Conservation (phyloP, 495 filamentous ascomycete species). For the Penicillium samsonianum region DNA sequence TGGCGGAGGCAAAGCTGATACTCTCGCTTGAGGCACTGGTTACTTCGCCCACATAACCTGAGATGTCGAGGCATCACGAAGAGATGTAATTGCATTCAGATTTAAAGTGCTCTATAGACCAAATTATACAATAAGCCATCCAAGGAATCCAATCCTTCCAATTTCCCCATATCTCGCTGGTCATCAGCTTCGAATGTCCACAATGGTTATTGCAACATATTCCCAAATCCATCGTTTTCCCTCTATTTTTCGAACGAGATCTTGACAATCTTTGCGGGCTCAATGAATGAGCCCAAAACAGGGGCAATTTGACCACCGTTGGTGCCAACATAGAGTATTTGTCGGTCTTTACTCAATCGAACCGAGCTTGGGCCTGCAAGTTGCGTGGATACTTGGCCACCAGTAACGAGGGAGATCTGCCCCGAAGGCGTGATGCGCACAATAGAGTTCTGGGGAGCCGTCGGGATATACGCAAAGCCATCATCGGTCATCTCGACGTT, state of each 20-base stretch:
- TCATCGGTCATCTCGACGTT: slow-evolving; percentile 36
- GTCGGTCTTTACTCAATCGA: slow-evolving; percentile 25
- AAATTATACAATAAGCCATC: background rate
- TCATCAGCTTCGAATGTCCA: background rate
- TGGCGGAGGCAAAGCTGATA: background rate
- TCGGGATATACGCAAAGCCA: slow-evolving; percentile 41
- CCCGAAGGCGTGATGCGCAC: slow-evolving; percentile 29
- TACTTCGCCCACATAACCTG: background rate
- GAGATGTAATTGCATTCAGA: background rate
- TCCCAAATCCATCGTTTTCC: background rate
- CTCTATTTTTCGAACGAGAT: slow-evolving; percentile 17
- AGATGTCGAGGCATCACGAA: background rate
- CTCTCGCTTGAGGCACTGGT: background rate
- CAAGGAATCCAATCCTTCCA: background rate
- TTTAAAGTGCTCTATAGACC: background rate
- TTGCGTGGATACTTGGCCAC: slow-evolving; percentile 28
- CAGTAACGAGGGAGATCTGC: slow-evolving; percentile 30
- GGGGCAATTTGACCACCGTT: slow-evolving; percentile 33
- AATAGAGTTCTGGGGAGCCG: slow-evolving; percentile 32
- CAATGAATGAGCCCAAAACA: slow-evolving; percentile 30
- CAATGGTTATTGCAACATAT: background rate
- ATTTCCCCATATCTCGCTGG: background rate
- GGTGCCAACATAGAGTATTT: slow-evolving; percentile 33
- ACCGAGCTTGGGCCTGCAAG: slow-evolving; percentile 32
- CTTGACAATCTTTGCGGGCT: slow-evolving; percentile 35